These are phyloP conservation scores for Lentinus brumalis DNA, from an alignment of 768 basidiomycete genomes.

Conservation along the genomic window DNA sequence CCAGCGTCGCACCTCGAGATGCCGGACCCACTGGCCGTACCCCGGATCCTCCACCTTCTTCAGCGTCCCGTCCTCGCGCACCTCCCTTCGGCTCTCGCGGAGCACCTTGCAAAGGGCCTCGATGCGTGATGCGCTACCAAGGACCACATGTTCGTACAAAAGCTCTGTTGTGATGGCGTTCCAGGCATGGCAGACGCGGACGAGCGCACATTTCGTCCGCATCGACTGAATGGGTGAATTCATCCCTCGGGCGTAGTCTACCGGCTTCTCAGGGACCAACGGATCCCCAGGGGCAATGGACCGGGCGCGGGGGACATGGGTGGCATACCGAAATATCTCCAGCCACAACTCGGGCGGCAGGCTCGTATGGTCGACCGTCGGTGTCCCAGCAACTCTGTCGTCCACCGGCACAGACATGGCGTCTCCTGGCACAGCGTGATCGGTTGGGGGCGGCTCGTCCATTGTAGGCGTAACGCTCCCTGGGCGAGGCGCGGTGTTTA, in stretches of 20 bases:
- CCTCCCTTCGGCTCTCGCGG: constrained; percentile 19
- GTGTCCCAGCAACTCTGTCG: neutral
- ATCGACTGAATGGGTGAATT: constrained; percentile 50
- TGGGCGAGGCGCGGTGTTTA: constrained; percentile 1
- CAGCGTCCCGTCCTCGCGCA: neutral
- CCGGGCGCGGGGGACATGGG: constrained; percentile 46
- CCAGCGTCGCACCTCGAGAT: constrained; percentile 50
- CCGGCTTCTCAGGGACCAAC: constrained; percentile 42
- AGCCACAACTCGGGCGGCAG: constrained; percentile 50
- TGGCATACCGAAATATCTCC: constrained; percentile 59
- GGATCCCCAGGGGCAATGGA: constrained; percentile 50
- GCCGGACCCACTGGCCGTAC: constrained; percentile 50
- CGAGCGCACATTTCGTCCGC: constrained; percentile 52
- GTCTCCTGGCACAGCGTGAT: neutral
- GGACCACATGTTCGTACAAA: constrained; percentile 48
- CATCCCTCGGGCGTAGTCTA: constrained; percentile 46
- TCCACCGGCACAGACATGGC: neutral
- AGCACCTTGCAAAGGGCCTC: constrained; percentile 40
- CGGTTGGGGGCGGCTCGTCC: constrained; percentile 1
- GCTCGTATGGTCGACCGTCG: constrained; percentile 13
- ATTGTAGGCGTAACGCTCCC: constrained; percentile 1
- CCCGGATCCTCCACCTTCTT: constrained; percentile 1
- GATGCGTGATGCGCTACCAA: constrained; percentile 48
- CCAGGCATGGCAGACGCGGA: constrained; percentile 52
- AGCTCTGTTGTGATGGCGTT: constrained; percentile 43